Base-by-base conservation (phyloP, 75 land plant genomes). In the Picea glauca region DNA sequence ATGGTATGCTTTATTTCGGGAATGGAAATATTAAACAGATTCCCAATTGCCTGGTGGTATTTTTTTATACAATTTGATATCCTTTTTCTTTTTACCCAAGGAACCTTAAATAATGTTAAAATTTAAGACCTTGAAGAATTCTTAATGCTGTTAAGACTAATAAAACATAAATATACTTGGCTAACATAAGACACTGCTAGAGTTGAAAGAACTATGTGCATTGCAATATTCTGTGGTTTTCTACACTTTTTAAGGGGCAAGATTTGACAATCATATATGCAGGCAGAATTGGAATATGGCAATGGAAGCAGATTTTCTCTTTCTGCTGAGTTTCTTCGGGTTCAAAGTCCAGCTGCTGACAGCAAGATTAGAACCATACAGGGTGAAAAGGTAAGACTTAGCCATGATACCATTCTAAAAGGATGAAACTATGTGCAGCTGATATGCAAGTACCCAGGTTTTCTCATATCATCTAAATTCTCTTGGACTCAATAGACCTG, bases 281-380 rank as follows among this genome's bases (percentile, higher is more conserved):
- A 93, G 95, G 91, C 90, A 32, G 94, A 96, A 79, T 81, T 96
- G 60, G 93, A 85, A 82, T 96, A 87, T 86, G 84, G 85, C 23
- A 79, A 94, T 88, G 97, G 94, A 15, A 82, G 66, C 38, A 72
- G 32, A 56, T 94, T 87, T 65, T 81, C 54, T 72, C 38, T 94
- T 38, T 84, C 99, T 33, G 94, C 99, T 54, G 99, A 96, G 75
- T 96, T 85, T 79, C 83, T 96, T 1, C 86, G 99, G 60, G 83
- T 96, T 58, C 79, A 94, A 30, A 94, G 98, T 78, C 99, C 99
- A 32, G 91, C 99, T 68, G 99, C 87, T 78, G 95, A 96, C 57
- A 89, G 92, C 85, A 94, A 89, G 82, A 83, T 96, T 61, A 81
- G 91, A 72, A 84, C 92, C n/a, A 72, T 90, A 63, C 81, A 84